Evolutionary conservation across 495 filamentous ascomycete genomes (phyloP).

Genomic region (Penicillium maclennaniae): DNA sequence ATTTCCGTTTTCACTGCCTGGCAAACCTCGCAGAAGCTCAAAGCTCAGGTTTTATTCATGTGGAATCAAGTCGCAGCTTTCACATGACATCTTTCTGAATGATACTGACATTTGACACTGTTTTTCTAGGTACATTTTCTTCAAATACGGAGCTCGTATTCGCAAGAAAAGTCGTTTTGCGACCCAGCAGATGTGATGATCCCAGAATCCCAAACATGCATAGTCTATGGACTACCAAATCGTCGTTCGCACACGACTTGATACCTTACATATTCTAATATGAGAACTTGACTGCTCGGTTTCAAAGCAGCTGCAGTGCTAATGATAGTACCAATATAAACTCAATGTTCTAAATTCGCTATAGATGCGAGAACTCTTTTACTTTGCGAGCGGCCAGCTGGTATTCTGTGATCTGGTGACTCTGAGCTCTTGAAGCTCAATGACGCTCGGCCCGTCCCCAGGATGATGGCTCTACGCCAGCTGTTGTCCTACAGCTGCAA

Average conservation of each 20-base stretch:
- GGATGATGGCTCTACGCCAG: slow-evolving; percentile 6
- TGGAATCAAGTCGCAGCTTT: not conserved
- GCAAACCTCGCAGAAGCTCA: not conserved
- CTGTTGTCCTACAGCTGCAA: slow-evolving; percentile 18
- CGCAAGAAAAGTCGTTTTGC: slow-evolving; percentile 53
- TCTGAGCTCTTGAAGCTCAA: not conserved
- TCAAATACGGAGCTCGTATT: slow-evolving; percentile 54
- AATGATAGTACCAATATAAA: slow-evolving; percentile 3
- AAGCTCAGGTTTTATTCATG: slow-evolving; percentile 4
- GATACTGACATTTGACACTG: slow-evolving; percentile 1
- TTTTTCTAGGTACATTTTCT: slow-evolving; percentile 55
- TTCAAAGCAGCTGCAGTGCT: slow-evolving; percentile 5
- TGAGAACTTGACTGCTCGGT: not conserved
- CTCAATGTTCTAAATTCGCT: slow-evolving; percentile 8
- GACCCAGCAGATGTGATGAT: slow-evolving; percentile 26
- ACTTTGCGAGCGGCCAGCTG: not conserved
- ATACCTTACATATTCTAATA: slow-evolving; percentile 3
- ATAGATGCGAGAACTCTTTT: not conserved
- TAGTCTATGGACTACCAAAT: not conserved
- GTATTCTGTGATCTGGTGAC: slow-evolving; percentile 4
- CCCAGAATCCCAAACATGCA: not conserved
- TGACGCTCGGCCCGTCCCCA: not conserved
- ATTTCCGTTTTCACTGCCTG: slow-evolving; percentile 17
- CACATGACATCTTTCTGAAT: not conserved
- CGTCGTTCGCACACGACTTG: not conserved